Conservation (phyloP, 257 asterid genomes). For the Handroanthus guayacan region DNA sequence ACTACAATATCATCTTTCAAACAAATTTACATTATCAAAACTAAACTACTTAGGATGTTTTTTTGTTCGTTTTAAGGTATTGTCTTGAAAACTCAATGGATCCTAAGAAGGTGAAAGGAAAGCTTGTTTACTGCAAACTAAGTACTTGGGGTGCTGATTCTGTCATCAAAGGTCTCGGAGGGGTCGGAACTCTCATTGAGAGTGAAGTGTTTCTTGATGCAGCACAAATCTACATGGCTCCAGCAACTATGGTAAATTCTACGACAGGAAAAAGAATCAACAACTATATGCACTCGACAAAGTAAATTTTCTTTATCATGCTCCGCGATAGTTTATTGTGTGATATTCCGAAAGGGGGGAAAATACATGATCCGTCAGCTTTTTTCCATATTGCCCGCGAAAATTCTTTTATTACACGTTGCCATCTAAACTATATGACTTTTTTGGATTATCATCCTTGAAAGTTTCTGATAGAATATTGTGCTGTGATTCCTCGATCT, state of each 20-base stretch:
- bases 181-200: conserved; percentile 71
- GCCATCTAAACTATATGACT: no score
- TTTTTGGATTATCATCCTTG: no score
- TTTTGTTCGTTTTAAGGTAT: conserved; percentile 36
- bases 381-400: no score
- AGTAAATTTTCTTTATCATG: conserved; percentile 39
- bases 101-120: conserved; percentile 81
- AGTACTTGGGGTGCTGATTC: conserved; percentile 74
- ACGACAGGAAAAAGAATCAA: conserved; percentile 57
- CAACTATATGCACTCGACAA: conserved; percentile 64
- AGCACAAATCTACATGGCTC: conserved; percentile 82
- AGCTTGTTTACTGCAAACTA: conserved; percentile 71
- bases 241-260: conserved; percentile 68
- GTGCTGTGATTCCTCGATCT: no score
- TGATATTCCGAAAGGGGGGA: background rate
- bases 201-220: conserved; percentile 63
- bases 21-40: background rate
- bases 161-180: conserved; percentile 75
- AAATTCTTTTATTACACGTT: no score
- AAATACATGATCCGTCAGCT: no score
- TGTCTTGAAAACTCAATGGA: conserved; percentile 78
- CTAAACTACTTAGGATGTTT: background rate
- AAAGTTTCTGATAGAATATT: no score
- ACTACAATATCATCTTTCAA: background rate
- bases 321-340: background rate